Base-by-base conservation (phyloP, 2,329 filamentous ascomycete genomes). In the Talaromyces albobiverticillius region DNA sequence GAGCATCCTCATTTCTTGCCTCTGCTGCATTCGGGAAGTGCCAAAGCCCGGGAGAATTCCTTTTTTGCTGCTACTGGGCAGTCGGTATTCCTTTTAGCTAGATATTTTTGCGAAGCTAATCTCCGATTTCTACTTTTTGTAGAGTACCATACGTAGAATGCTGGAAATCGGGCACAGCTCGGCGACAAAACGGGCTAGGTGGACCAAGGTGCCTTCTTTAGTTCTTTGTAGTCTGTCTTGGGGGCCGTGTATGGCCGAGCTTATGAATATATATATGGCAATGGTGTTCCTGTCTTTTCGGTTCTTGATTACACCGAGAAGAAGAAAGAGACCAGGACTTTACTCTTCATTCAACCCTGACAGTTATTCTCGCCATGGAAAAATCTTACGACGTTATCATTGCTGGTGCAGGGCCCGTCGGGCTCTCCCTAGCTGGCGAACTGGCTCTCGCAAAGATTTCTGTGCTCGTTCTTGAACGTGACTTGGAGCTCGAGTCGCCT, bases 381-480 rank as follows among this genome's bases (percentile, higher is more conserved):
- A 51, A 50, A 38, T 18, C 46, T 18, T 50, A 53, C 58, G 59
- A 59, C 34, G 55, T 59, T 38, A 26, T 60, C 11, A 56, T 60
- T 34, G 49, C 54, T 38, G 59, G 59, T 18, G 59, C 57, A 34
- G 59, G 59, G 10, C 59, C 59, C 5, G 55, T 60, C 23, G 59
- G 59, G 32, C 59, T 60, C n/a, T 29, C 59, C 5, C 57, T 60
- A 11, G 59, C 71, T 41, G 69, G 66, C 49, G 72, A 76, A 53
- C 64, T 76, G 11, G 61, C 55, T 10, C 60, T 71, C 8, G 63
- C 63, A 6, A 40, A 60, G 20, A 57, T 60, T 10, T 71, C 68
- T 1, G 72, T 75, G 16, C 61, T 74, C 2, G 66, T 76, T 2
- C 60, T 76, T 3, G 73, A 76, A 56, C 50, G 31, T 16, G 41